phyloP scores from a whole-genome alignment of 768 basidiomycete genomes.

The Serendipita sp. region DNA sequence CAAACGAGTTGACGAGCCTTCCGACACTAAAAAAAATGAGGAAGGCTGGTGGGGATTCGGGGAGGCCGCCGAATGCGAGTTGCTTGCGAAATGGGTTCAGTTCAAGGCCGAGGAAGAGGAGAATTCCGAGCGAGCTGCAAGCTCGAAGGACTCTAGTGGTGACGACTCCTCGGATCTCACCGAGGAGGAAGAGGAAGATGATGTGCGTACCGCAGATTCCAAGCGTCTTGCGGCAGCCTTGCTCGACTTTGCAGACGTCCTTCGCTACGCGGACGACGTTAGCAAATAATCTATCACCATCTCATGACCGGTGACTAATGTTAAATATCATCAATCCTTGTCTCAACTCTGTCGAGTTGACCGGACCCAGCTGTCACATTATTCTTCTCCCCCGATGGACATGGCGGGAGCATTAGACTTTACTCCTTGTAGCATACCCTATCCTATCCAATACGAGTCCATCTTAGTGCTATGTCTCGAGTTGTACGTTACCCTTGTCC shows the following conservation, averaged over 20 bases:
- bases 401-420: too few relatives aligned
- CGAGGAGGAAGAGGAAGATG: background rate
- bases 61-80: background rate
- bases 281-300: background rate
- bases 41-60: constrained; percentile 6
- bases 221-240: background rate
- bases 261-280: background rate
- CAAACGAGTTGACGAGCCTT: background rate
- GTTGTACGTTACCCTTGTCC: too few relatives aligned
- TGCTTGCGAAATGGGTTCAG: constrained; percentile 4
- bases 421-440: too few relatives aligned
- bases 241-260: background rate
- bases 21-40: background rate
- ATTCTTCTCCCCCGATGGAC: too few relatives aligned
- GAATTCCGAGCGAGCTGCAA: background rate
- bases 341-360: too few relatives aligned
- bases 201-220: background rate
- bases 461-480: too few relatives aligned
- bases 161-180: background rate
- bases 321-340: too few relatives aligned
- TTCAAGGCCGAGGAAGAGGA: background rate
- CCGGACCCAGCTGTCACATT: too few relatives aligned
- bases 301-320: too few relatives aligned
- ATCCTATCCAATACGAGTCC: too few relatives aligned
- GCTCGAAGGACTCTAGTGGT: background rate